These are phyloP conservation scores for Phytophthora boehmeriae DNA, from an alignment of 352 stramenopile genomes.

Conservation along the genomic window DNA sequence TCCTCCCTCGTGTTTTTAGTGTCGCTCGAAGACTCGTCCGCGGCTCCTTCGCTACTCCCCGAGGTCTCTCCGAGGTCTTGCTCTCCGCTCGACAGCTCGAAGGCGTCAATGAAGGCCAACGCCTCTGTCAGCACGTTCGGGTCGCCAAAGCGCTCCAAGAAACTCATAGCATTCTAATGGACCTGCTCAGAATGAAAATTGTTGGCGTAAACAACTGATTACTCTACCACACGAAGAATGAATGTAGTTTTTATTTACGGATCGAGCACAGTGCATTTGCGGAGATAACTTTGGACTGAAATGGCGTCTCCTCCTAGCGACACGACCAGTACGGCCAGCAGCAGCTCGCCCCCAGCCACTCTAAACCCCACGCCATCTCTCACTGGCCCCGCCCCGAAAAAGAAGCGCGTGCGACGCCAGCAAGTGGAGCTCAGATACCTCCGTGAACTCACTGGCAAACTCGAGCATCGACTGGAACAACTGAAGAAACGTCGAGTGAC, in stretches of 20 bases:
- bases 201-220: not conserved
- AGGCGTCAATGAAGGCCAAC: constrained; percentile 34
- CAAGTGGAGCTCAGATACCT: constrained; percentile 42
- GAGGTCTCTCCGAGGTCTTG: constrained; percentile 9
- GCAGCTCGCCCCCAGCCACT: constrained; percentile 11
- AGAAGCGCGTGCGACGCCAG: constrained; percentile 41
- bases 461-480: constrained; percentile 33
- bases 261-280: no score
- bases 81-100: constrained; percentile 9
- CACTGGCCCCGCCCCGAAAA: constrained; percentile 9
- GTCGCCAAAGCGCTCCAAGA: constrained; percentile 15
- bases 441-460: constrained; percentile 35
- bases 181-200: not conserved
- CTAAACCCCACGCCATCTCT: not conserved
- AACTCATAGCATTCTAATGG: constrained; percentile 22
- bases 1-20: constrained; percentile 1
- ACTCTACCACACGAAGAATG: not conserved
- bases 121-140: constrained; percentile 26
- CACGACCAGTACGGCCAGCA: constrained; percentile 12
- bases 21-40: constrained; percentile 10
- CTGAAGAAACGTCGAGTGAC: constrained; percentile 25
- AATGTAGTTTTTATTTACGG: no score
- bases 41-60: constrained; percentile 3
- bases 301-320: no score
- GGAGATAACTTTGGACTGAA: no score